A percentile compares a stretch with the other conserved stretches of the same genome.
Evolutionary conservation across 1,284 basidiomycete species (phyloP).

Genomic region (Moesziomyces parantarcticus): DNA sequence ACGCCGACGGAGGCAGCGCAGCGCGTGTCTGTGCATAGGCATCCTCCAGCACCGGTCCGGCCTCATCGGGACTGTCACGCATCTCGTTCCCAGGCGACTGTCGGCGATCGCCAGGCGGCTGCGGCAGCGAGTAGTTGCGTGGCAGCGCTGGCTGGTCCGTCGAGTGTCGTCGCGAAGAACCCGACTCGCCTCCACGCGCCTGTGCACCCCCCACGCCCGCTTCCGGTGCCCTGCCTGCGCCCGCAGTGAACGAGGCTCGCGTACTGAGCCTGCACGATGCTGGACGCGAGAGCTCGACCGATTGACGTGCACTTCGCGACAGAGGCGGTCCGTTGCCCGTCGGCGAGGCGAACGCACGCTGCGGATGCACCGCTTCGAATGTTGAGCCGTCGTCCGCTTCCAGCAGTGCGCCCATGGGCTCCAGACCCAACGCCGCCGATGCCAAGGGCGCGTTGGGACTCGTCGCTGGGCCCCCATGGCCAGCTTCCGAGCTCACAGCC

Average conservation of each 20-base stretch:
- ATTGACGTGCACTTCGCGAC: constrained; percentile 23
- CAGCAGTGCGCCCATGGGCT: constrained; percentile 13
- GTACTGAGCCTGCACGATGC: constrained; percentile 4
- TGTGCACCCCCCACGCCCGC: neutral
- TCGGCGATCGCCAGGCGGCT: constrained; percentile 7
- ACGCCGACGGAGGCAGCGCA: constrained; percentile 20
- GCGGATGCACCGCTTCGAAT: constrained; percentile 22
- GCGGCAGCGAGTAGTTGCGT: constrained; percentile 36
- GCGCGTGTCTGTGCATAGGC: constrained; percentile 33
- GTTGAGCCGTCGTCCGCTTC: constrained; percentile 35
- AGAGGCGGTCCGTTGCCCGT: constrained; percentile 7
- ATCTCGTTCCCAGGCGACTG: neutral
- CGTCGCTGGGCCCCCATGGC: neutral
- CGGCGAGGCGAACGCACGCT: constrained; percentile 2
- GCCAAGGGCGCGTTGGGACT: neutral
- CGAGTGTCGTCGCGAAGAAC: constrained; percentile 12
- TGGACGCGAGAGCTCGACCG: constrained; percentile 9
- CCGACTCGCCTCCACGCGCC: neutral
- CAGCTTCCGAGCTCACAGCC: neutral
- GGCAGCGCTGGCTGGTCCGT: constrained; percentile 7
- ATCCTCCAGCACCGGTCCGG: constrained; percentile 19
- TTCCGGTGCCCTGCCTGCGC: neutral
- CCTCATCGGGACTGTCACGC: constrained; percentile 25
- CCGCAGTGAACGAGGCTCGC: constrained; percentile 12
- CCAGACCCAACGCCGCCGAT: constrained; percentile 3